Base-by-base conservation (phyloP, 495 filamentous ascomycete genomes). In the Aspergillus mulundensis region DNA sequence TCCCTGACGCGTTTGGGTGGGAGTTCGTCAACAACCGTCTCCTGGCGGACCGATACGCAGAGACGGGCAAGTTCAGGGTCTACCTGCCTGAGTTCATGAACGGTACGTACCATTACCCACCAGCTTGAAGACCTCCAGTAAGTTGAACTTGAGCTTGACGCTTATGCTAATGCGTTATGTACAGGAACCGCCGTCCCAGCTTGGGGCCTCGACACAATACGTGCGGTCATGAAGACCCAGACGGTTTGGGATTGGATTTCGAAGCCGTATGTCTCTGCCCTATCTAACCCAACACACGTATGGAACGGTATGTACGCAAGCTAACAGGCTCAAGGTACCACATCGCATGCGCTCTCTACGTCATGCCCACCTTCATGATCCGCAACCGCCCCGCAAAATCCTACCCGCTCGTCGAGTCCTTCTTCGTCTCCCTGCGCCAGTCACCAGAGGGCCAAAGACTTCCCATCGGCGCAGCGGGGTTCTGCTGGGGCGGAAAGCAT, bases 1-100 rank as follows among this genome's bases (percentile, higher is more conserved):
- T 85, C 44, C 61, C 81, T 5, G 83, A 85, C 63, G 75, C 77
- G 10, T 83, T 85, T 48, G 83, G 83, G 12, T 87, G 82, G 81
- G 57, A 70, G 15, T 69, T 84, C 16, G 62, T 67, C 19, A 85
- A 87, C 59, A 75, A 70, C 32, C 68, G 82, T 5, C 60, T 81
- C 0, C 61, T 85, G 11, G 76, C 78, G 5, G 82, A 87, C 57
- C 52, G 62, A 23, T 83, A 79, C 57, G 79, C 82, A 3, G 64
- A 73, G 23, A 72, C 72, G 53, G 74, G 76, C 0, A 70, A 65
- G 11, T 78, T 70, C 58, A 64, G 62, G 4, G 81, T 85, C 25
- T 82, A 80, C 57, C 58, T 82, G 40, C 84, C 83, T 0, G 81
- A 87, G 53, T 82, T 86, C 59, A 81, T 85, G 79, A 64, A 74